A percentile compares a stretch with the other conserved stretches of the same genome.
Evolutionary conservation across 192 early-diverging fungal genomes (phyloP).

Genomic region (Podila clonocystis): DNA sequence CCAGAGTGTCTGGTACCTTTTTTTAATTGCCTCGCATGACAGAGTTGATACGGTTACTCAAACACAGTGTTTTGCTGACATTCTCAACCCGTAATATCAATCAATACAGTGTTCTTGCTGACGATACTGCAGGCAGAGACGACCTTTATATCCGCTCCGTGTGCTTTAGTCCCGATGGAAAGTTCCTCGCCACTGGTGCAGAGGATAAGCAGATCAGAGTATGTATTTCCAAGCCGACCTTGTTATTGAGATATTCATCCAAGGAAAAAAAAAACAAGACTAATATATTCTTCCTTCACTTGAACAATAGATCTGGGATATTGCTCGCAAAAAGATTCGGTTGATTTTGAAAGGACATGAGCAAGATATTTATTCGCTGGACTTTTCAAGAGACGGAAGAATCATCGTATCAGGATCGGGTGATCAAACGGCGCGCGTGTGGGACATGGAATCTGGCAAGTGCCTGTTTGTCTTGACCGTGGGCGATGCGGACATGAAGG

Average conservation of each 20-base stretch:
- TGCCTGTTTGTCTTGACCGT: conserved; percentile 79
- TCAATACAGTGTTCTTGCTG: conserved; percentile 71
- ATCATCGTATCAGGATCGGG: conserved; percentile 91
- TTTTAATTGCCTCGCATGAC: too few relatives aligned
- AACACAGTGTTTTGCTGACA: background rate
- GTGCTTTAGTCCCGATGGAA: conserved; percentile 93
- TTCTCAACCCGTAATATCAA: background rate
- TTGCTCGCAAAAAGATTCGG: conserved; percentile 67
- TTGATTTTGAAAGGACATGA: conserved; percentile 87
- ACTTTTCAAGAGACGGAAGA: conserved; percentile 91
- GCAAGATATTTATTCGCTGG: conserved; percentile 97
- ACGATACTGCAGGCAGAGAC: conserved; percentile 77
- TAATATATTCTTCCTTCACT: background rate
- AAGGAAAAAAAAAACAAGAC: background rate
- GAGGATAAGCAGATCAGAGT: conserved; percentile 96
- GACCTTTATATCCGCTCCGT: conserved; percentile 98
- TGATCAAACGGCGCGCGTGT: conserved; percentile 86
- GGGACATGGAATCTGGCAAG: conserved; percentile 85
- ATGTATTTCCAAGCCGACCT: conserved; percentile 2
- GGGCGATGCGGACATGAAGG: conserved; percentile 83
- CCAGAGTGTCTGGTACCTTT: conserved; percentile 68
- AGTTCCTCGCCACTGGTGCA: conserved; percentile 92
- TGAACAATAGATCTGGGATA: conserved; percentile 71
- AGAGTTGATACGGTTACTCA: background rate
- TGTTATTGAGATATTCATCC: background rate